These are phyloP conservation scores for Apiospora saccharicola DNA, from an alignment of 2,329 filamentous ascomycete species.

Conservation along the genomic window DNA sequence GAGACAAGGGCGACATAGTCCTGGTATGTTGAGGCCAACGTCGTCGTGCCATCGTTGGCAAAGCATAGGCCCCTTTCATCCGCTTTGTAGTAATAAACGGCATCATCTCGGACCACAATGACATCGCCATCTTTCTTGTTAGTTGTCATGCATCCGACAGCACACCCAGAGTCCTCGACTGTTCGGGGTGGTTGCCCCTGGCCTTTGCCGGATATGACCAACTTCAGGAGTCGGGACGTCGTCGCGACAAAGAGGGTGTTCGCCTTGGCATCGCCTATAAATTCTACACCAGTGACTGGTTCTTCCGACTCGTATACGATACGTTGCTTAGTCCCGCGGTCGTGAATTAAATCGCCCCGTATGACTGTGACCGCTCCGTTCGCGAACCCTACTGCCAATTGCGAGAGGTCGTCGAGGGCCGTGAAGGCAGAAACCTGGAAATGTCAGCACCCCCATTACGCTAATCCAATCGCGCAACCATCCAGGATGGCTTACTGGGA, in stretches of 20 bases:
- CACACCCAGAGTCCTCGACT: constrained; percentile 89
- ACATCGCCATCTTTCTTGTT: constrained; percentile 83
- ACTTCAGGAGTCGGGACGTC: constrained; percentile 83
- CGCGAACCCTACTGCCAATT: constrained; percentile 93
- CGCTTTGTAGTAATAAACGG: constrained; percentile 89
- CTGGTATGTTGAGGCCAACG: constrained; percentile 76
- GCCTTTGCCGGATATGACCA: constrained; percentile 86
- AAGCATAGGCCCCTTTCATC: constrained; percentile 87
- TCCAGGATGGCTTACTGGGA: constrained; percentile 69
- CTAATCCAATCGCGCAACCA: not conserved
- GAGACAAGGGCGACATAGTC: constrained; percentile 90
- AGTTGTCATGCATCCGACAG: constrained; percentile 92
- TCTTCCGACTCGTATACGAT: constrained; percentile 97
- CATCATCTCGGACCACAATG: constrained; percentile 92
- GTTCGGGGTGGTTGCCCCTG: constrained; percentile 89
- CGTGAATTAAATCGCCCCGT: constrained; percentile 92
- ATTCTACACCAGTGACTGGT: constrained; percentile 90
- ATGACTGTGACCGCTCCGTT: constrained; percentile 95
- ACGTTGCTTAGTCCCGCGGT: constrained; percentile 90
- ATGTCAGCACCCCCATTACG: constrained; percentile 17
- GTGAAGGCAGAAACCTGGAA: constrained; percentile 83
- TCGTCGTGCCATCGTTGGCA: constrained; percentile 92
- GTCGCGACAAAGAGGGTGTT: constrained; percentile 93
- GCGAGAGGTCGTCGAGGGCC: constrained; percentile 85
- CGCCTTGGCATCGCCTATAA: constrained; percentile 64